Evolutionary conservation across 2,329 filamentous ascomycete species (phyloP).

Genomic region (Sporothrix pallida): DNA sequence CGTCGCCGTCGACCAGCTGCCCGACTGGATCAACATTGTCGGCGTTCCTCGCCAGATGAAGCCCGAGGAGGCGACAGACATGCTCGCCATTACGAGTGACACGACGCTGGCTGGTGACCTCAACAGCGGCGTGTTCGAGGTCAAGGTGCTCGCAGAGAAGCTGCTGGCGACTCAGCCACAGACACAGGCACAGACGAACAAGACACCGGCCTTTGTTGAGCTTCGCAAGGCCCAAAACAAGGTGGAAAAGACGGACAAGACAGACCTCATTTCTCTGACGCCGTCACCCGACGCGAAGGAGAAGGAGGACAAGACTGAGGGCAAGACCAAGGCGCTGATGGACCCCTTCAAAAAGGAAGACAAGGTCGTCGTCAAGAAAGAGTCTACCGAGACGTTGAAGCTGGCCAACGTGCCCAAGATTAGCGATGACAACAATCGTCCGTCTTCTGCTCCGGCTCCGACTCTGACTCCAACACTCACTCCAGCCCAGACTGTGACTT

Average conservation of each 20-base stretch:
- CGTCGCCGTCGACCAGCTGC: constrained; percentile 60
- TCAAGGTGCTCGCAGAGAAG: neutral
- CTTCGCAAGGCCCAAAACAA: neutral
- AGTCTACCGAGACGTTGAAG: neutral
- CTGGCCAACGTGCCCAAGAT: neutral
- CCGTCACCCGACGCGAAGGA: neutral
- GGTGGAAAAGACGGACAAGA: neutral
- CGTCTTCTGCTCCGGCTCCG: too few relatives aligned
- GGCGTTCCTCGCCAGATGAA: constrained; percentile 53
- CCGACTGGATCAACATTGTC: constrained; percentile 51
- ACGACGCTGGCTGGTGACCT: constrained; percentile 40
- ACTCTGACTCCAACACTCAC: too few relatives aligned
- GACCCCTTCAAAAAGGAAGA: neutral
- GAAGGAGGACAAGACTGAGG: neutral
- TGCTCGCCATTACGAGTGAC: constrained; percentile 45
- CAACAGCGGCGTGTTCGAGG: neutral
- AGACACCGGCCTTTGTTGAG: too few relatives aligned
- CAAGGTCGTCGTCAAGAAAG: neutral
- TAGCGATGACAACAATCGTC: too few relatives aligned
- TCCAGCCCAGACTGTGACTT: too few relatives aligned
- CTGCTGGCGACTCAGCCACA: neutral
- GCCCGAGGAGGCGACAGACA: constrained; percentile 47
- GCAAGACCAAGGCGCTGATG: neutral
- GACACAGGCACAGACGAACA: neutral
- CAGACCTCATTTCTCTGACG: neutral